Evolutionary conservation across 345 rosid species (phyloP).

Genomic region (Mercurialis annua): DNA sequence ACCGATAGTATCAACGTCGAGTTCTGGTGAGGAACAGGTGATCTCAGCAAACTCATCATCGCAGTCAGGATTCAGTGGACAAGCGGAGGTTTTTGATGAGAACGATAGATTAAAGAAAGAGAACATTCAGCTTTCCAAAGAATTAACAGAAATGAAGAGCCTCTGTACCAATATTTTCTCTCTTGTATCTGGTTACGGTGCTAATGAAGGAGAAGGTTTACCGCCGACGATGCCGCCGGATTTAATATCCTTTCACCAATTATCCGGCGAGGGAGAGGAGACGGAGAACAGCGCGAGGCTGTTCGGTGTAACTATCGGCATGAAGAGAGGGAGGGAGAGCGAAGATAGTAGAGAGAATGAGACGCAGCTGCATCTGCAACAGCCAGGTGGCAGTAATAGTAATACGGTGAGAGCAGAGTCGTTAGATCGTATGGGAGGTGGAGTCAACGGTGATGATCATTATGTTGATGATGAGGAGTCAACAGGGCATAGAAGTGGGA

Average conservation of each 20-base stretch:
- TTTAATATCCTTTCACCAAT: slow-evolving; percentile 7
- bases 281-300: slow-evolving; percentile 13
- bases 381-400: background rate
- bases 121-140: slow-evolving; percentile 31
- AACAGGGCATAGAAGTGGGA: background rate
- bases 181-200: slow-evolving; percentile 29
- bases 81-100: slow-evolving; percentile 36
- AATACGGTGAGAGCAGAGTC: slow-evolving; percentile 16
- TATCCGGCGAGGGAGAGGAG: slow-evolving; percentile 6
- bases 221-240: slow-evolving; percentile 11
- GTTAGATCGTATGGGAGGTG: slow-evolving; percentile 1
- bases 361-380: background rate
- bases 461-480: background rate
- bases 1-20: slow-evolving; percentile 29
- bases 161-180: slow-evolving; percentile 32
- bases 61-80: slow-evolving; percentile 17
- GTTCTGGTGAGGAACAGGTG: slow-evolving; percentile 33
- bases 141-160: slow-evolving; percentile 35
- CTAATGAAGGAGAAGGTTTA: background rate
- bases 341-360: slow-evolving; percentile 2
- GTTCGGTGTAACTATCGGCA: slow-evolving; percentile 22
- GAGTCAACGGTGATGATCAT: background rate
- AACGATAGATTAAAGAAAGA: slow-evolving; percentile 43
- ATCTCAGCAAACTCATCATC: slow-evolving; percentile 22
- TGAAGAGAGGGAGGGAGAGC: slow-evolving; percentile 20